Evolutionary conservation across 805 yeast genomes (phyloP), one percentile per base, ranked within the genome.

Genomic region (Candida ulmi): DNA sequence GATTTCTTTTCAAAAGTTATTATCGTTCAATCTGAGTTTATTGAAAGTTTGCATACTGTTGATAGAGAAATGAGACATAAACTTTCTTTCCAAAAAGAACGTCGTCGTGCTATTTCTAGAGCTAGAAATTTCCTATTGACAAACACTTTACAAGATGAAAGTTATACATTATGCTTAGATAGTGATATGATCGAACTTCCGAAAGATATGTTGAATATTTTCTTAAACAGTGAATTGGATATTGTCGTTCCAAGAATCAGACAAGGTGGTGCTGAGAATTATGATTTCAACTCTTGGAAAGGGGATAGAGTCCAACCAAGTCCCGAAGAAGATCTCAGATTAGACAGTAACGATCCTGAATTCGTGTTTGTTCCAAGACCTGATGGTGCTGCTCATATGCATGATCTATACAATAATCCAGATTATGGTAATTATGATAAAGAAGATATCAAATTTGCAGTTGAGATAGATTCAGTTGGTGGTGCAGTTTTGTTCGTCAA

Each of bases 401-500:
- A 43, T 15, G 46, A 41, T 26, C 40, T 56, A 11, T 5, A 29
- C 30, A 19, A 41, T 13, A 35, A 35, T n/a, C n/a, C 27, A 3
- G 36, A 40, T 15, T 43, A 37, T 36, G 43, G 40, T 11, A 43
- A 47, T 36, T 25, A 31, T 11, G 45, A 40, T 3, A 27, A 36
- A 13, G 24, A 37, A 2, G 41, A 38, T 12, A 6, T 26, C 5
- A 8, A 8, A 12, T 44, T 50, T 36, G 8, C 43, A 0, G 56
- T 61, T 3, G 51, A 52, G 24, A 44, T 73, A 18, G 76, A 72
- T 44, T 70, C 76, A 2, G 79, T 73, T 11, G 78, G 79, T 1
- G 77, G 78, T 8, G 77, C 76, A 2, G 62, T 72, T 2, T 56
- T 73, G 12, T 72, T 69, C 42, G 61, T 62, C 8, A 71, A 68